A percentile compares a stretch with the other conserved stretches of the same genome.
phyloP scores from a whole-genome alignment of 805 yeast genomes.

The Nakazawaea wickerhamii region DNA sequence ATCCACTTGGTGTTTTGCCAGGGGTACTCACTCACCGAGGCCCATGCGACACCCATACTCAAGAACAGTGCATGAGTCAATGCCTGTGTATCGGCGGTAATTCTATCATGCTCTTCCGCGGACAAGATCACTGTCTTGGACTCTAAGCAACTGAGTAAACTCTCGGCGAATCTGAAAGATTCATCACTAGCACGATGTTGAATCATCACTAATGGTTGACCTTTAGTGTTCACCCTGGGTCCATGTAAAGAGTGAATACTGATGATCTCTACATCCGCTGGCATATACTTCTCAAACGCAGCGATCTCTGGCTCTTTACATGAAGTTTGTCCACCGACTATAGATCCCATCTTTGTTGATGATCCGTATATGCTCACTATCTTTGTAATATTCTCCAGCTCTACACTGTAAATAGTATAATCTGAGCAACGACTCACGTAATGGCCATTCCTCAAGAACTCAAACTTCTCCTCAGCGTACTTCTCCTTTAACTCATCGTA shows the following conservation, averaged over 20 bases:
- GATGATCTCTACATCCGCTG: constrained; percentile 75
- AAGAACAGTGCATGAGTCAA: constrained; percentile 97
- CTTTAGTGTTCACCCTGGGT: constrained; percentile 80
- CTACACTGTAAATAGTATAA: constrained; percentile 85
- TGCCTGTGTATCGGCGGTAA: constrained; percentile 98
- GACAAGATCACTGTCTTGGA: constrained; percentile 73
- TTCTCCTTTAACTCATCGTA: constrained; percentile 41
- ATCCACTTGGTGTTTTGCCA: constrained; percentile 85
- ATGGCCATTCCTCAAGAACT: constrained; percentile 73
- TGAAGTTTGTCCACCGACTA: constrained; percentile 98
- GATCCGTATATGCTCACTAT: constrained; percentile 81
- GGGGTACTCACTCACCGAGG: constrained; percentile 73
- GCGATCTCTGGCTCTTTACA: constrained; percentile 87
- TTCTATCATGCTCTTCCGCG: constrained; percentile 87
- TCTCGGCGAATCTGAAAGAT: constrained; percentile 52
- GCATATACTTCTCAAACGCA: constrained; percentile 75
- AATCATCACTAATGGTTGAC: constrained; percentile 89
- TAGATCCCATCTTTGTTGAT: constrained; percentile 78
- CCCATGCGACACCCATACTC: constrained; percentile 98
- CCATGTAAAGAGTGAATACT: constrained; percentile 93
- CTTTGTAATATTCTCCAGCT: constrained; percentile 74
- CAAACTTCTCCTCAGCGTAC: constrained; percentile 39
- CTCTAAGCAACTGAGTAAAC: constrained; percentile 63
- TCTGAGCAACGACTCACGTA: constrained; percentile 77
- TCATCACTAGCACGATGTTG: constrained; percentile 57